Evolutionary conservation across 164 flowering plant species (phyloP).

Genomic region (Nymphaea thermarum): DNA sequence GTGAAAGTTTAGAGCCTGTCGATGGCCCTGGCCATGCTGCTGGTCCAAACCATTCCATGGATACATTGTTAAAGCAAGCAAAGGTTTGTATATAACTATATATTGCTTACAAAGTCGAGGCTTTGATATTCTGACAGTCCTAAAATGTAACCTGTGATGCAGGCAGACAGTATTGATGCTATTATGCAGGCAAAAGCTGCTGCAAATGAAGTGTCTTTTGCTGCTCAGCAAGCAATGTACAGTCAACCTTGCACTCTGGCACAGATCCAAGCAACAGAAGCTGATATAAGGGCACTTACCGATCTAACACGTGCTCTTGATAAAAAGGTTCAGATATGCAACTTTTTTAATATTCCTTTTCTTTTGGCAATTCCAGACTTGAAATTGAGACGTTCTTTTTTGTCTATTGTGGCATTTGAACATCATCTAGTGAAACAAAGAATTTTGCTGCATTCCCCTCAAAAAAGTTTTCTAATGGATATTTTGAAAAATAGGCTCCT

Average conservation of each 20-base stretch:
- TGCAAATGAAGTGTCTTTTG: slow-evolving; percentile 18
- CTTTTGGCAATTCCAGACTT: background rate
- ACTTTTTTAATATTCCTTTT: background rate
- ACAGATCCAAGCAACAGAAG: slow-evolving; percentile 51
- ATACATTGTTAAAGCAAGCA: slow-evolving; percentile 27
- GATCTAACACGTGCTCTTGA: slow-evolving; percentile 52
- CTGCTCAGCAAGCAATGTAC: slow-evolving; percentile 23
- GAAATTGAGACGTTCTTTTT: too few species aligned
- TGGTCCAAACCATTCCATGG: slow-evolving; percentile 22
- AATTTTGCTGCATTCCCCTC: too few species aligned
- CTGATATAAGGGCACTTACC: slow-evolving; percentile 52
- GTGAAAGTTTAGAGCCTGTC: slow-evolving; percentile 20
- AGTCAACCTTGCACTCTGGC: slow-evolving; percentile 30
- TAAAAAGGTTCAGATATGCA: slow-evolving; percentile 35
- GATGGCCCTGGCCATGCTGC: slow-evolving; percentile 17
- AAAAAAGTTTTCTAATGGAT: too few species aligned
- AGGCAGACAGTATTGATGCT: slow-evolving; percentile 28
- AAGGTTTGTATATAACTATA: slow-evolving; percentile 26
- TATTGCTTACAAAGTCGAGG: background rate
- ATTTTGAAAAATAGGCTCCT: too few species aligned
- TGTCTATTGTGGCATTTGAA: too few species aligned
- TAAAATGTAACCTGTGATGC: slow-evolving; percentile 1
- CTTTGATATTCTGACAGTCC: background rate
- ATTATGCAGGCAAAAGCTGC: slow-evolving; percentile 31
- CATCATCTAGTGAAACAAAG: too few species aligned